Conservation (phyloP, 179 eudicot species). For the Patellifolia procumbens region DNA sequence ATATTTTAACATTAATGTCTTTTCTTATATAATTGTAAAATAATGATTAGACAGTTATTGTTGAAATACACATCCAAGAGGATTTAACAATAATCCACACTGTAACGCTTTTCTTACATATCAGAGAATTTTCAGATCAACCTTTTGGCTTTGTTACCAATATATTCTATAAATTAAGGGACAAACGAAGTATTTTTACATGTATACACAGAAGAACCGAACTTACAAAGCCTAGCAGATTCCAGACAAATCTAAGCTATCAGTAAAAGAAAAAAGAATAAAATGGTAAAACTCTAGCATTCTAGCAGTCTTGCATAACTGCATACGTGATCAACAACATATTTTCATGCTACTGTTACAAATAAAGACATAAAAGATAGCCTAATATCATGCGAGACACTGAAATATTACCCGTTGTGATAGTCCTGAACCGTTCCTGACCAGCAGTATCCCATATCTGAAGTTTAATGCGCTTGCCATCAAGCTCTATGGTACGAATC, state of each 20-base stretch:
- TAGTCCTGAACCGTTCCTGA: conserved; percentile 51
- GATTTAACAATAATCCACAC: too few relatives aligned
- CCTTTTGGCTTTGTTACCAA: too few relatives aligned
- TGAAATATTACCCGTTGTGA: conserved; percentile 43
- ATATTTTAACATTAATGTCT: too few relatives aligned
- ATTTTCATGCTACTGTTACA: background rate
- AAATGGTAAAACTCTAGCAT: background rate
- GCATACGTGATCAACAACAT: background rate
- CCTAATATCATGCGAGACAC: background rate
- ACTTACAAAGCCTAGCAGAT: background rate
- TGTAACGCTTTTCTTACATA: too few relatives aligned
- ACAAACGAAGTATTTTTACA: background rate
- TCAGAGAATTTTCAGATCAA: too few relatives aligned
- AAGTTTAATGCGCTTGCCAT: conserved; percentile 53
- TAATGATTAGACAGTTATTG: too few relatives aligned
- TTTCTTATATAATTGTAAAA: too few relatives aligned
- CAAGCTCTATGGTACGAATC: conserved; percentile 55
- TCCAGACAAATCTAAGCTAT: background rate
- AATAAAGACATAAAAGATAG: background rate
- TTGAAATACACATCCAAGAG: too few relatives aligned
- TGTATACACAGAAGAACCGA: background rate
- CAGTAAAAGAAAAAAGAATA: too few relatives aligned
- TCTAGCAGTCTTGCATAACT: background rate
- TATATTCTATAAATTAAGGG: too few relatives aligned
- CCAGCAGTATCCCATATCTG: conserved; percentile 62